Percentiles rank a stretch among this genome's conserved stretches.
Evolutionary conservation across 2,329 filamentous ascomycete species (phyloP).

Genomic region (Fusarium nanum): DNA sequence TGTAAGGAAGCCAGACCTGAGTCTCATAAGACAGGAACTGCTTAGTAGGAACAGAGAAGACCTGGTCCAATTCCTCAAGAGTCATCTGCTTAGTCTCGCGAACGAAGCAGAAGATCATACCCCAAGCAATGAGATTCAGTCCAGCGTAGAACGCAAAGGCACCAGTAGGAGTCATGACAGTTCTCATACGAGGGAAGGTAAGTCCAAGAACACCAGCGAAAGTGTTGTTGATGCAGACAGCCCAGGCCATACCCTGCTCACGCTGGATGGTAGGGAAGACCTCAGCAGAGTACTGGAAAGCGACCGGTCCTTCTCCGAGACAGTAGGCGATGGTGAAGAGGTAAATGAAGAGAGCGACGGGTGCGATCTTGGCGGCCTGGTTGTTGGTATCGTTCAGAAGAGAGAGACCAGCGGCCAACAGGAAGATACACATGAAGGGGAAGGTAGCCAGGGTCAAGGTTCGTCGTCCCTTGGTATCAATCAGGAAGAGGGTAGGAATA

Average conservation of each 20-base stretch:
- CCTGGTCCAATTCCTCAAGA: conserved; percentile 62
- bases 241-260: conserved; percentile 73
- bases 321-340: conserved; percentile 74
- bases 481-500: conserved; percentile 28
- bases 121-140: conserved; percentile 65
- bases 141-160: conserved; percentile 65
- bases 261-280: conserved; percentile 73
- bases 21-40: conserved; percentile 55
- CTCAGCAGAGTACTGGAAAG: conserved; percentile 71
- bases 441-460: conserved; percentile 18
- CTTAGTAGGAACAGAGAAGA: conserved; percentile 60
- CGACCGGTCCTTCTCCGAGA: conserved; percentile 72
- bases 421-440: conserved; percentile 27
- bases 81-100: conserved; percentile 67
- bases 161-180: conserved; percentile 52
- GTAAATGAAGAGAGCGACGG: conserved; percentile 65
- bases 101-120: conserved; percentile 63
- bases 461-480: conserved; percentile 28
- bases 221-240: conserved; percentile 70
- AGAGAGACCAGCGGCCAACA: conserved; percentile 5
- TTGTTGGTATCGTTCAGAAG: background rate
- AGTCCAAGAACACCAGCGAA: conserved; percentile 63
- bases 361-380: conserved; percentile 3
- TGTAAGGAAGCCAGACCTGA: conserved; percentile 29
- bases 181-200: conserved; percentile 61